A percentile compares a stretch with the other conserved stretches of the same genome.
phyloP scores from a whole-genome alignment of 805 yeast genomes.

The Candida vaughaniae region DNA sequence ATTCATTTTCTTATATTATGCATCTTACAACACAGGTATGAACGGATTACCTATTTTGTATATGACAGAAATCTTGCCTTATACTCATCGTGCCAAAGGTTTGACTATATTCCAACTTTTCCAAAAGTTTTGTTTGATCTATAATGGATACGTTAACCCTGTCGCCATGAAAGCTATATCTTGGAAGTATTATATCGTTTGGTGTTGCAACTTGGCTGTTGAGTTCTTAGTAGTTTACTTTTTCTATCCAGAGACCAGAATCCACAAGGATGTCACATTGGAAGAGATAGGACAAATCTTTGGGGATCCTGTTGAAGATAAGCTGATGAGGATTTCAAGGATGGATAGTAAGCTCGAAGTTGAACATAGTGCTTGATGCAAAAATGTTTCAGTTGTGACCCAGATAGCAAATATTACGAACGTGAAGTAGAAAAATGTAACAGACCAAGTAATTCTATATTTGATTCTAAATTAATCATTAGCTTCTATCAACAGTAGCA shows the following conservation, averaged over 20 bases:
- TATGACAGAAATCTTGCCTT: constrained; percentile 42
- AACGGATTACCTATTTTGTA: constrained; percentile 49
- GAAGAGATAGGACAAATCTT: constrained; percentile 44
- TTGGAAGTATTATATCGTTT: constrained; percentile 47
- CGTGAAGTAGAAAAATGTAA: no score
- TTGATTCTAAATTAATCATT: no score
- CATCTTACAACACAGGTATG: constrained; percentile 29
- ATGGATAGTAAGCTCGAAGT: constrained; percentile 3
- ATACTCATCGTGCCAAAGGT: constrained; percentile 43
- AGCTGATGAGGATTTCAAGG: not conserved
- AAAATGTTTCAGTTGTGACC: no score
- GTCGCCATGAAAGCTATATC: constrained; percentile 41
- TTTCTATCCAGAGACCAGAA: constrained; percentile 38
- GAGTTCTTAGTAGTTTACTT: constrained; percentile 31
- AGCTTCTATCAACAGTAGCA: constrained; percentile 51
- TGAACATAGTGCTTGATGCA: constrained; percentile 11
- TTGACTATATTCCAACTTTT: constrained; percentile 26
- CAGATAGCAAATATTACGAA: no score
- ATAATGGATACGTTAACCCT: constrained; percentile 31
- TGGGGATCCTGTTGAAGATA: constrained; percentile 28
- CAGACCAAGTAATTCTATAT: no score
- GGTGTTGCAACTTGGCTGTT: constrained; percentile 28
- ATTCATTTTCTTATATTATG: constrained; percentile 23
- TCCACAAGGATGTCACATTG: constrained; percentile 35
- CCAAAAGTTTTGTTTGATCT: constrained; percentile 20